Conservation (phyloP, 495 filamentous ascomycete genomes). For the Halenospora varia region DNA sequence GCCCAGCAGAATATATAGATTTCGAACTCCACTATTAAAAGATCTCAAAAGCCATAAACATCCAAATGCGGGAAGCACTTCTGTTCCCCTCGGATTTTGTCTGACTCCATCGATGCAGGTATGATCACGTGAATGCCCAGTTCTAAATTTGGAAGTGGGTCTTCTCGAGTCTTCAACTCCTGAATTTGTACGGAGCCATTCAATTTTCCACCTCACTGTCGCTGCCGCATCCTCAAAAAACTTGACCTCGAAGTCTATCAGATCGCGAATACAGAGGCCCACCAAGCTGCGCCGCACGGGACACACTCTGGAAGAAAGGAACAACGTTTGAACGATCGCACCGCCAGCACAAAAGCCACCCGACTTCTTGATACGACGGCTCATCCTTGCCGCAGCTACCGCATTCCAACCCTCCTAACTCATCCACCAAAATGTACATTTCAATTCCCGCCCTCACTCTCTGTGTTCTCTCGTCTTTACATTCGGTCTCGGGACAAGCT, state of each 20-base stretch:
- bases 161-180: not conserved
- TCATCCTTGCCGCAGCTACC: not conserved
- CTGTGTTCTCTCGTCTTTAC: not conserved
- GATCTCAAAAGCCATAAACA: too few relatives aligned
- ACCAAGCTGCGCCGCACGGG: not conserved
- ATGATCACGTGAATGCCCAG: not conserved
- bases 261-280: not conserved
- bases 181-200: not conserved
- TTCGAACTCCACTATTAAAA: too few relatives aligned
- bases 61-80: too few relatives aligned
- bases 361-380: not conserved
- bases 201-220: not conserved
- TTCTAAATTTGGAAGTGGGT: not conserved
- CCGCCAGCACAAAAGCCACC: too few relatives aligned
- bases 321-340: not conserved
- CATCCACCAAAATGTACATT: not conserved
- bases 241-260: too few relatives aligned
- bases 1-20: too few relatives aligned
- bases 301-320: not conserved
- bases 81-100: too few relatives aligned
- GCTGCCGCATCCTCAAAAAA: not conserved
- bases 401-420: not conserved
- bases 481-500: conserved; percentile 2
- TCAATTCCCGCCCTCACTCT: conserved; percentile 19
- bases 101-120: too few relatives aligned